Evolutionary conservation across 179 eudicot genomes (phyloP).

Genomic region (Pouteria campechiana): DNA sequence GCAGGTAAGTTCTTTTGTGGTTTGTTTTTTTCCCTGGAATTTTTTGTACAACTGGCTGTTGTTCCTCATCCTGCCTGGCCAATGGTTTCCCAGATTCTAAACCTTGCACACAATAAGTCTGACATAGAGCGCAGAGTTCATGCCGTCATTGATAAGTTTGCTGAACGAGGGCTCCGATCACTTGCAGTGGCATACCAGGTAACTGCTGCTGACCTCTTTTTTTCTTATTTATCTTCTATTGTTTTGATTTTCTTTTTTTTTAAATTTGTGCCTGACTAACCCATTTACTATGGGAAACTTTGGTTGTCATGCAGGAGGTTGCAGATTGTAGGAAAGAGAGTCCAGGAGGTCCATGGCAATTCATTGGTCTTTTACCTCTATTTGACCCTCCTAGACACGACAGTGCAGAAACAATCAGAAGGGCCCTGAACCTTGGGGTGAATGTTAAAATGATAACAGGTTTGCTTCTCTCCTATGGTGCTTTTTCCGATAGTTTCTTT

Average conservation of each 20-base stretch:
- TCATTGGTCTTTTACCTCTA: conserved; percentile 79
- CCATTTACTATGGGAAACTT: background rate
- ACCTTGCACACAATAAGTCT: conserved; percentile 76
- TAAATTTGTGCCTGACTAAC: background rate
- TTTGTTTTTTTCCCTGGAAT: background rate
- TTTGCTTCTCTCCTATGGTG: too few relatives aligned
- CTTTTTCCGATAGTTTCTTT: too few relatives aligned
- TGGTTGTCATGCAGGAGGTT: conserved; percentile 48
- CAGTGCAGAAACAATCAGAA: conserved; percentile 88
- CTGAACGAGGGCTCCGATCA: conserved; percentile 84
- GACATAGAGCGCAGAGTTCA: conserved; percentile 90
- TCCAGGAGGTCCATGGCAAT: conserved; percentile 89
- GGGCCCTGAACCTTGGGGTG: conserved; percentile 83
- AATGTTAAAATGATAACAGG: conserved; percentile 92
- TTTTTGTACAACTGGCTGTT: background rate
- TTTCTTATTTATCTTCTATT: background rate
- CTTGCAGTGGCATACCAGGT: conserved; percentile 94
- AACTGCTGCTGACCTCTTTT: conserved; percentile 4
- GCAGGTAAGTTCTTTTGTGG: conserved; percentile 44
- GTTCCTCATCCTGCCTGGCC: background rate
- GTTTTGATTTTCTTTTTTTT: background rate
- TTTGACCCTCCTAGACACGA: conserved; percentile 94
- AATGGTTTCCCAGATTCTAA: conserved; percentile 43
- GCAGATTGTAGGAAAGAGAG: conserved; percentile 75
- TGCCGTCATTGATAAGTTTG: conserved; percentile 83